Conservation (phyloP, 2,329 filamentous ascomycete species). For the Trichoderma gracile region DNA sequence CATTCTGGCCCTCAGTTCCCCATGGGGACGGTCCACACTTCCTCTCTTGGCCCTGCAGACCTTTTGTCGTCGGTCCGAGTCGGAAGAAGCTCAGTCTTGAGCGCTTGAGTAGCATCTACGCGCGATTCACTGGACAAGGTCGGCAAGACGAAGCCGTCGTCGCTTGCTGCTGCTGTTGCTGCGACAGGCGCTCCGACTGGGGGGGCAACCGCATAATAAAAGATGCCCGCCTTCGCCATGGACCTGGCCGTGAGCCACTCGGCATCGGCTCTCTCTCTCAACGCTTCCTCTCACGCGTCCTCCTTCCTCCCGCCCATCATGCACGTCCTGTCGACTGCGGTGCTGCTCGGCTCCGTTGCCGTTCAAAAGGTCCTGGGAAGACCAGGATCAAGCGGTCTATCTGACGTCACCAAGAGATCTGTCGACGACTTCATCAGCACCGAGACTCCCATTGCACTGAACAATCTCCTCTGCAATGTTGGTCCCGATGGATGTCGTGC, state of each 20-base stretch:
- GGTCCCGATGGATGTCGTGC: conserved; percentile 55
- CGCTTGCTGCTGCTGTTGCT: neutral
- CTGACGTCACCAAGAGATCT: conserved; percentile 45
- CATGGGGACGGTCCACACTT: conserved; percentile 22
- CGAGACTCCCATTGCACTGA: conserved; percentile 54
- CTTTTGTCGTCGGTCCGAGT: conserved; percentile 23
- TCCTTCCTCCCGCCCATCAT: conserved; percentile 45
- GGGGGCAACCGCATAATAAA: neutral
- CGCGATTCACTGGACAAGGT: conserved; percentile 12
- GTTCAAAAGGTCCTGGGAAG: conserved; percentile 53
- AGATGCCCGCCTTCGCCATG: conserved; percentile 24
- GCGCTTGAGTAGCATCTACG: neutral
- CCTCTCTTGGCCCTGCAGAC: conserved; percentile 23
- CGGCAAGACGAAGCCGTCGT: conserved; percentile 2
- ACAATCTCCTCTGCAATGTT: conserved; percentile 60
- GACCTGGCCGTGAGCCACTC: conserved; percentile 24
- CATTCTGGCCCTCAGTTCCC: conserved; percentile 20
- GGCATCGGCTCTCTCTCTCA: conserved; percentile 35
- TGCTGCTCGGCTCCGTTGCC: conserved; percentile 54
- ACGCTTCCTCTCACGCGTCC: conserved; percentile 32
- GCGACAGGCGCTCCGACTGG: conserved; percentile 9
- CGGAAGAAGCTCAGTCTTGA: conserved; percentile 4
- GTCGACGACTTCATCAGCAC: conserved; percentile 56
- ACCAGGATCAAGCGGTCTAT: conserved; percentile 37
- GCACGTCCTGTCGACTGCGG: conserved; percentile 51